These are phyloP conservation scores for Mycotypha africana DNA, from an alignment of 371 early-diverging fungal genomes.

Conservation along the genomic window DNA sequence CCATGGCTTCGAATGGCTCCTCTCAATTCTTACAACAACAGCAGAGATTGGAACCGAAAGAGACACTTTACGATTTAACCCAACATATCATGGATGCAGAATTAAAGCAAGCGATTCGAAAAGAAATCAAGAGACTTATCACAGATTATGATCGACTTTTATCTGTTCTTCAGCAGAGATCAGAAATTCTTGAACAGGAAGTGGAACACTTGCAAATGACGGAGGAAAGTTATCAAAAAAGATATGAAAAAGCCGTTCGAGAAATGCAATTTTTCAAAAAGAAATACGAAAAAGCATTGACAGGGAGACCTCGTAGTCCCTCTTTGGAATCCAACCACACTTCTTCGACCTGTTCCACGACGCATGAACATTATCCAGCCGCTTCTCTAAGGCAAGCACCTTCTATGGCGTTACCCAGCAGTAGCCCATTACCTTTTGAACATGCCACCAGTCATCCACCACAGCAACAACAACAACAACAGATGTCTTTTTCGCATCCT, in stretches of 20 bases:
- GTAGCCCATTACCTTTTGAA: too few relatives aligned
- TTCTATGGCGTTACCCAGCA: too few relatives aligned
- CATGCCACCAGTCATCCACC: too few relatives aligned
- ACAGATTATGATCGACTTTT: slow-evolving; percentile 29
- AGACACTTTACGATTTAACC: too few relatives aligned
- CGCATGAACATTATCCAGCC: slow-evolving; percentile 6
- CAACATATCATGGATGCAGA: slow-evolving; percentile 13
- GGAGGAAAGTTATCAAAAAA: slow-evolving; percentile 17
- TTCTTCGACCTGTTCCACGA: too few relatives aligned
- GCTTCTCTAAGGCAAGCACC: too few relatives aligned
- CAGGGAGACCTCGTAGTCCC: slow-evolving; percentile 21
- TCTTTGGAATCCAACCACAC: slow-evolving; percentile 22
- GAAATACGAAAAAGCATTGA: slow-evolving; percentile 24
- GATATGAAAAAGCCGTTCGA: slow-evolving; percentile 45
- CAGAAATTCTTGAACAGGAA: slow-evolving; percentile 30
- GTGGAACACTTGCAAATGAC: slow-evolving; percentile 18
- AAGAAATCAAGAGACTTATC: slow-evolving; percentile 21
- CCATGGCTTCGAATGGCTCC: too few relatives aligned
- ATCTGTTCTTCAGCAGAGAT: slow-evolving; percentile 27
- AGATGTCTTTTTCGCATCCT: too few relatives aligned
- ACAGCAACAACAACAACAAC: too few relatives aligned
- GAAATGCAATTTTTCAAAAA: slow-evolving; percentile 45
- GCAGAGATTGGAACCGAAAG: too few relatives aligned
- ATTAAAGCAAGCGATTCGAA: slow-evolving; percentile 21
- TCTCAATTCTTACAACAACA: too few relatives aligned